phyloP scores from a whole-genome alignment of 495 filamentous ascomycete genomes.

The Barbatosphaeria neglecta region DNA sequence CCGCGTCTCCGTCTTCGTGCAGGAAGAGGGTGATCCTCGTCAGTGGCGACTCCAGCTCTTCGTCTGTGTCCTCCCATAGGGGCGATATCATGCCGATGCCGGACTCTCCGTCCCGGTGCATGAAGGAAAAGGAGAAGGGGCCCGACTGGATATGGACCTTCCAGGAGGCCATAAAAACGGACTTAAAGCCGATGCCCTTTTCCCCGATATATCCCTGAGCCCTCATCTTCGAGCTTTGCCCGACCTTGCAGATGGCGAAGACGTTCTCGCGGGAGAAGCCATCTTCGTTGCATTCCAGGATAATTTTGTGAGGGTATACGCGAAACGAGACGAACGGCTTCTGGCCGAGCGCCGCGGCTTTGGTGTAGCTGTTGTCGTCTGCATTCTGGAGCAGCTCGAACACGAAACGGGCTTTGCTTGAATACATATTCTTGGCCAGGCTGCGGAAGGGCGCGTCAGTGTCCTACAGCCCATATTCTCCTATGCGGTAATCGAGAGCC shows the following conservation, averaged over 20 bases:
- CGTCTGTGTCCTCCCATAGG: constrained; percentile 17
- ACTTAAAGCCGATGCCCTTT: constrained; percentile 44
- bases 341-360: neutral
- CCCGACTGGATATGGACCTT: constrained; percentile 38
- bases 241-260: constrained; percentile 22
- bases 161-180: constrained; percentile 35
- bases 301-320: constrained; percentile 15
- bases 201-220: constrained; percentile 34
- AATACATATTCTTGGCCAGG: constrained; percentile 25
- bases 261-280: constrained; percentile 27
- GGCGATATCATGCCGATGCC: constrained; percentile 36
- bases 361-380: constrained; percentile 25
- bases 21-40: constrained; percentile 25
- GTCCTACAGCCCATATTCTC: neutral
- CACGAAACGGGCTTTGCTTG: constrained; percentile 23
- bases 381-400: constrained; percentile 35
- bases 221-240: constrained; percentile 25
- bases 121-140: constrained; percentile 33
- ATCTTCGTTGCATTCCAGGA: constrained; percentile 36
- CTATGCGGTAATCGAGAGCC: too few species aligned
- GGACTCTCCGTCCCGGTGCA: constrained; percentile 11
- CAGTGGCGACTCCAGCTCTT: constrained; percentile 5
- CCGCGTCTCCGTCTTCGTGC: constrained; percentile 9
- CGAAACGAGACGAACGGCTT: constrained; percentile 22
- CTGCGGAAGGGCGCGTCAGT: constrained; percentile 9